Conservation (phyloP, 805 yeast species). For the Yarrowia sp. region DNA sequence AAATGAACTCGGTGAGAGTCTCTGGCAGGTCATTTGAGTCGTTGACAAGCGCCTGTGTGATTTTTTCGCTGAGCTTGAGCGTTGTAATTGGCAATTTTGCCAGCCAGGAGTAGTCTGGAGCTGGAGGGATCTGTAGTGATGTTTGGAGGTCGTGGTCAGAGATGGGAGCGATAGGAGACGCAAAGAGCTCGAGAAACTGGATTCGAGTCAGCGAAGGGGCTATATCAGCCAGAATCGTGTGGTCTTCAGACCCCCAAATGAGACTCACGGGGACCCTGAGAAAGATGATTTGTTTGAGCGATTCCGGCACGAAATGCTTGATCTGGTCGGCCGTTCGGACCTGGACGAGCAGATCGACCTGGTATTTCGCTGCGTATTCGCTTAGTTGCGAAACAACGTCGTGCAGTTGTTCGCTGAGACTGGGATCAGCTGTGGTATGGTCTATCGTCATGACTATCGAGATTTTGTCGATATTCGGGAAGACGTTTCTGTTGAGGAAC, state of each 20-base stretch:
- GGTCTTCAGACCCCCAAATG: slow-evolving; percentile 32
- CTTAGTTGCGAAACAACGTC: background rate
- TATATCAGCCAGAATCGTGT: background rate
- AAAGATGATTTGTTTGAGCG: slow-evolving; percentile 5
- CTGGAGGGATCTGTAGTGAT: slow-evolving; percentile 20
- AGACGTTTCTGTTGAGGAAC: slow-evolving; percentile 3
- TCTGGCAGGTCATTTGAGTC: background rate
- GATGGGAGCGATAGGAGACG: slow-evolving; percentile 13
- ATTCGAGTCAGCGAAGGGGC: background rate
- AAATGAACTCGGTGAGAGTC: slow-evolving; percentile 1
- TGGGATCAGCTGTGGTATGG: slow-evolving; percentile 5
- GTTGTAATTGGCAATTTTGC: background rate
- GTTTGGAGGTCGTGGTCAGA: slow-evolving; percentile 1
- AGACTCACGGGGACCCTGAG: slow-evolving; percentile 10
- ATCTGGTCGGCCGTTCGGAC: slow-evolving; percentile 2
- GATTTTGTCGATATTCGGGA: slow-evolving; percentile 2
- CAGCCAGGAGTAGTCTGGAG: slow-evolving; percentile 28
- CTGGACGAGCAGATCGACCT: slow-evolving; percentile 8
- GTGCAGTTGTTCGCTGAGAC: background rate
- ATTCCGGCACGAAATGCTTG: slow-evolving; percentile 10
- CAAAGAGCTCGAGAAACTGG: slow-evolving; percentile 10
- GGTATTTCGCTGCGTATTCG: slow-evolving; percentile 7
- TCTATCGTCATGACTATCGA: slow-evolving; percentile 24
- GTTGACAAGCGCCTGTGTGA: slow-evolving; percentile 6
- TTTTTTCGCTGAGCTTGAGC: slow-evolving; percentile 5